Evolutionary conservation across 2,329 filamentous ascomycete species (phyloP), one percentile per base, ranked within the genome.

Genomic region (Penicillium sp.): DNA sequence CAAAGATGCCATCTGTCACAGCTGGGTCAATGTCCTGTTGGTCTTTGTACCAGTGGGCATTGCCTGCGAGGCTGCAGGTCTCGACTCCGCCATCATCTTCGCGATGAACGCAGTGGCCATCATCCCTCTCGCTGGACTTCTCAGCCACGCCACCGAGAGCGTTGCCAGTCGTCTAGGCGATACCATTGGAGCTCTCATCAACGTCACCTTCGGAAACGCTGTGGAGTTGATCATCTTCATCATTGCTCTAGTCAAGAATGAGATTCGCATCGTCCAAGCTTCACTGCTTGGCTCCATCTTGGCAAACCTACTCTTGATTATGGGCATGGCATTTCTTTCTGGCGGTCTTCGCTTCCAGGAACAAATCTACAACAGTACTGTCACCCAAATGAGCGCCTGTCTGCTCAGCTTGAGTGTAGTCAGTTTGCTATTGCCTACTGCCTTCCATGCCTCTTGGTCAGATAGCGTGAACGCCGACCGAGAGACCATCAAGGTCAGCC

Each of bases 311-410:
- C 80, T 97, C 22, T 82, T 96, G 56, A 96, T 96, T 67, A 77
- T 97, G 63, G 92, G 92, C 67, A 96, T 96, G 91, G 87, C 87
- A 53, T 96, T 97, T 73, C 82, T 96, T 48, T 76, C 95, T 22
- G 92, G 92, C 67, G 92, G 92, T 59, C 77, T 96, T 50, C 87
- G 91, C 58, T 96, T 86, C 72, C 88, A 89, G 70, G 92, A 97
- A 77, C 92, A 96, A 84, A 87, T 97, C 58, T 97, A 96, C 77
- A 97, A 96, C 76, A 94, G 87, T 75, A 96, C 90, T 21, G 90
- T 96, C 54, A 96, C 92, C 1, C 92, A 97, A 72, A 96, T 96
- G 90, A 96, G 91, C 70, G 92, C 92, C 48, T 96, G 91, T 76
- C 80, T 97, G 64, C 83, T 97, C 63, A 95, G 90, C 78, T 75